Base-by-base conservation (phyloP, 352 stramenopile species). In the Pythium inflatum region DNA sequence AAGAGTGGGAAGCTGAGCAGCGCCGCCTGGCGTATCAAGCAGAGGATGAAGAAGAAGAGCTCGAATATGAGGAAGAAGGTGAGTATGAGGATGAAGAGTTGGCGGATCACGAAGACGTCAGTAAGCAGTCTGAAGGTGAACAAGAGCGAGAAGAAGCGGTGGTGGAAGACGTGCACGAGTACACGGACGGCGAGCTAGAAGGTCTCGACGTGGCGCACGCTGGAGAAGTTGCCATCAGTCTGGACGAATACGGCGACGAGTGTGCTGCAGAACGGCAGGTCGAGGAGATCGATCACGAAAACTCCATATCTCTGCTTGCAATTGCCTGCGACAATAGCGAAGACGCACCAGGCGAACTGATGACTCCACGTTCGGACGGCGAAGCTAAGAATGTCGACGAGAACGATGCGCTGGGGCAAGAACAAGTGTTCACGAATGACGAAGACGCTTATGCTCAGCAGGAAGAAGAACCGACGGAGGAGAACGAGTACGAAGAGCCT, bases 1-100 rank as follows among this genome's bases (percentile, higher is more conserved):
- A 62, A 62, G 49, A 68, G 13, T 48, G 50, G 36, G 61, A 61
- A 55, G 28, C 34, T 11, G 48, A 60, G n/a, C 22, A 54, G 41
- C 43, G 28, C 13, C 18, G 2, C 9, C 33, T 27, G 7, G 59
- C 40, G 16, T 13, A 41, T 2, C 27, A 59, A 3, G 31, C 31
- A 22, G 50, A 54, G 0, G 38, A 46, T 18, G 40, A 68, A 20
- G 22, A 51, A 20, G 62, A 68, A 28, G 49, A 56, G 6, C 30
- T 56, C 30, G 33, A 27, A 33, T 22, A 41, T 7, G 30, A 51
- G 16, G 56, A 64, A 5, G 33, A 60, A 22, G 36, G 24, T 13
- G n/a, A 48, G 8, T 38, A 56, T 55, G 13, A 33, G 5, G 38
- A 41, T 18, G 33, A 59, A 28, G 30, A 24, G 7, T 22, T 1